Evolutionary conservation across 345 rosid species (phyloP).

Genomic region (Erucastrum elatum): DNA sequence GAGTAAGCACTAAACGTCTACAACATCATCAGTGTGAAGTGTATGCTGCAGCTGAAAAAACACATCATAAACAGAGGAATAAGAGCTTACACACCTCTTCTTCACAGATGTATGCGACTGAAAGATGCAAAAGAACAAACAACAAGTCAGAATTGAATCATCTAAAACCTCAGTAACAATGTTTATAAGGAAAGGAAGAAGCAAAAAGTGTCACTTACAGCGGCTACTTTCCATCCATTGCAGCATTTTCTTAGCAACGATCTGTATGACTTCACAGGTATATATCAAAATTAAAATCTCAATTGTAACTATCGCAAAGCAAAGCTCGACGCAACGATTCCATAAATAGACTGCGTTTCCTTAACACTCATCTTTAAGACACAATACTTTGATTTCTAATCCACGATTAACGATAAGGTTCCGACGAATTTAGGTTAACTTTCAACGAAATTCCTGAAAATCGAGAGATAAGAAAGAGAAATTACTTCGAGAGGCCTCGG

Average conservation of each 20-base stretch:
- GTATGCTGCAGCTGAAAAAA: not conserved
- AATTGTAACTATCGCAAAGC: not conserved
- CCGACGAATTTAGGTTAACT: not conserved
- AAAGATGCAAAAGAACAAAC: not conserved
- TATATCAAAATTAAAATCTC: not conserved
- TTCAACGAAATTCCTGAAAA: not conserved
- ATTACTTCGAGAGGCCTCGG: conserved; percentile 6
- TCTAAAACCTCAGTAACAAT: not conserved
- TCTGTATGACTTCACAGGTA: not conserved
- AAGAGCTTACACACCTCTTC: conserved; percentile 31
- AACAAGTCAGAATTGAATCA: conserved; percentile 10
- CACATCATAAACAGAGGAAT: not conserved
- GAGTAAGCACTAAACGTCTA: conserved; percentile 4
- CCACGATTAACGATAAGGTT: not conserved
- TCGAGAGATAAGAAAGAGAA: conserved; percentile 1
- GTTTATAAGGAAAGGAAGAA: not conserved
- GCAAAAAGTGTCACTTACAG: conserved; percentile 47
- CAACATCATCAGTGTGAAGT: conserved; percentile 1
- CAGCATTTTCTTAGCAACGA: conserved; percentile 51
- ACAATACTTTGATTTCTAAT: not conserved
- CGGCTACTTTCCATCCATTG: conserved; percentile 90
- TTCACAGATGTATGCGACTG: conserved; percentile 40
- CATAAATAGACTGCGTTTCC: conserved; percentile 3
- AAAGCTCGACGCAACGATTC: conserved; percentile 18
- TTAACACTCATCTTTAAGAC: not conserved